Base-by-base conservation (phyloP, 805 yeast species). In the Hanseniaspora taiwanica region DNA sequence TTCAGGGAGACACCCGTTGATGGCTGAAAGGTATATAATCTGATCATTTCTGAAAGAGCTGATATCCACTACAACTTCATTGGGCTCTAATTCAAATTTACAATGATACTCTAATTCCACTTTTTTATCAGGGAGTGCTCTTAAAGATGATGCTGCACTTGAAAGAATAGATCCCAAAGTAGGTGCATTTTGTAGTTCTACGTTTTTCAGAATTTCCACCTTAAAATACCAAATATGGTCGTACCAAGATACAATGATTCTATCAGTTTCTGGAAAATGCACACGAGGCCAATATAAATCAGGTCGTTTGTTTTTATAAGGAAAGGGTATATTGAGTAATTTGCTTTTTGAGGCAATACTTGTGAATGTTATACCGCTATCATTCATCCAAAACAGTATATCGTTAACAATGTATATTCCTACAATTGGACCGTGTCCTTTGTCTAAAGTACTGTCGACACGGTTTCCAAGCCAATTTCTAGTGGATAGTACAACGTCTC, bases 381-480 rank as follows among this genome's bases (percentile, higher is more conserved):
- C 94, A 53, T 81, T 81, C 67, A 86, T 75, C 93, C 96, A 86
- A 3, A 89, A 49, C 1, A 86, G 49, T 13, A 85, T 56, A 44
- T 78, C 81, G 39, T 77, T 81, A 2, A 81, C 53, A 42, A 76
- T 67, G 43, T 69, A 68, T 4, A 89, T 63, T 18, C 78, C 72
- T 6, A 84, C 78, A 4, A 91, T 74, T 0, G 94, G 78, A 0
- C 87, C 86, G 35, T 69, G 62, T 6, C 69, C 73, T 35, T 71
- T 67, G 19, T 76, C 80, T 5, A 91, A 43, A 0, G 70, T 59
- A 0, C 74, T 66, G 50, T 91, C 97, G 2, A 68, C 66, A 42
- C 95, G 68, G 44, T 78, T 76, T 1, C 94, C 94, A 6, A 91
- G 63, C 98, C 98, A 89, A 50, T 81, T 82, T 46, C 78, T 69